These are phyloP conservation scores for Scenedesmus sp. DNA, from an alignment of 163 green algal genomes.

Conservation along the genomic window DNA sequence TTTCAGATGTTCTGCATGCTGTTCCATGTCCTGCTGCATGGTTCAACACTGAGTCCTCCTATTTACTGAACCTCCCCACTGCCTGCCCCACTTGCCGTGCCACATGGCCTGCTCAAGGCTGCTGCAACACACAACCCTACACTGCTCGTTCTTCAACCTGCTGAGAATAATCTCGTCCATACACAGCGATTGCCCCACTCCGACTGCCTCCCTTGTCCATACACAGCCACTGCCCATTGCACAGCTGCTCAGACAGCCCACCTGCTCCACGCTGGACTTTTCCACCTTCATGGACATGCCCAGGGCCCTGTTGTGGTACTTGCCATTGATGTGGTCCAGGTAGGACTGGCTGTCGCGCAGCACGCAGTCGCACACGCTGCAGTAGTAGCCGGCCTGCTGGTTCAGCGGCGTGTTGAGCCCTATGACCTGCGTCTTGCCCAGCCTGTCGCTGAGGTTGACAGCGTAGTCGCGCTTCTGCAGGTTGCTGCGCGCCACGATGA, in stretches of 20 bases:
- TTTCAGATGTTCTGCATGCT: too few species aligned
- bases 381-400: slow-evolving; percentile 97
- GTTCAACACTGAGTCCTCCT: background rate
- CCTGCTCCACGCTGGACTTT: slow-evolving; percentile 87
- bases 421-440: slow-evolving; percentile 91
- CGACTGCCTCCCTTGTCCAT: too few species aligned
- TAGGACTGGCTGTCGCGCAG: slow-evolving; percentile 95
- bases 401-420: slow-evolving; percentile 84
- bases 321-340: slow-evolving; percentile 98
- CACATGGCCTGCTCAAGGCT: too few species aligned
- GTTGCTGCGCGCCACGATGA: slow-evolving; percentile 90
- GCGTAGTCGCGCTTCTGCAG: slow-evolving; percentile 86
- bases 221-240: too few species aligned
- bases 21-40: too few species aligned
- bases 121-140: too few species aligned
- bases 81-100: background rate
- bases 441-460: slow-evolving; percentile 86
- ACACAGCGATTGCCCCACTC: too few species aligned
- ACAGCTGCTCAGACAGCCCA: slow-evolving; percentile 31
- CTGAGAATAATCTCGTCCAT: background rate
- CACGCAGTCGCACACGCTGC: slow-evolving; percentile 97
- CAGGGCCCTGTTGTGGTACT: slow-evolving; percentile 95
- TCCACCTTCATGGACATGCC: slow-evolving; percentile 98
- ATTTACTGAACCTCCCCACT: too few species aligned
- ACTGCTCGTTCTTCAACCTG: background rate